Conservation (phyloP, 805 yeast genomes). For the Isabelozyma gotoi region DNA sequence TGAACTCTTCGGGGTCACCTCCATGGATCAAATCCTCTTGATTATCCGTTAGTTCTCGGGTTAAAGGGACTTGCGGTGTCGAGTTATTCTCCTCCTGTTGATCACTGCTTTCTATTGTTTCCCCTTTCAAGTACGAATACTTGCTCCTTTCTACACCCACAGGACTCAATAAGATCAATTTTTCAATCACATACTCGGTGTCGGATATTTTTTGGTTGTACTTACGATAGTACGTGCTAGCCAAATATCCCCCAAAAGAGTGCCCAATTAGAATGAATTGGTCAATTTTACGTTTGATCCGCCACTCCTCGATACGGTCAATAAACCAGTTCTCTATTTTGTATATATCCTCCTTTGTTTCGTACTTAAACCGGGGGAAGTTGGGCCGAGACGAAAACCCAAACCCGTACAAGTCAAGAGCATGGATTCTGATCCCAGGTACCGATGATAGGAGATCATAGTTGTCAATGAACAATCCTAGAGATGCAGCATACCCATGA, state of each 20-base stretch:
- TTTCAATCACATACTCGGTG: conserved; percentile 27
- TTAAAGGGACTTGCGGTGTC: conserved; percentile 8
- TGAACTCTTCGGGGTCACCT: conserved; percentile 8
- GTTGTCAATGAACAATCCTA: conserved; percentile 77
- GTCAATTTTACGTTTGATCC: conserved; percentile 32
- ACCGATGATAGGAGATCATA: conserved; percentile 48
- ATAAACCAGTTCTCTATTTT: conserved; percentile 44
- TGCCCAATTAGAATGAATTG: conserved; percentile 41
- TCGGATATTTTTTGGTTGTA: conserved; percentile 26
- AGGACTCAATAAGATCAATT: conserved; percentile 41
- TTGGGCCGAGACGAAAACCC: conserved; percentile 65
- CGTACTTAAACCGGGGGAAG: conserved; percentile 29
- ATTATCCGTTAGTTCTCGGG: conserved; percentile 17
- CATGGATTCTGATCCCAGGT: conserved; percentile 59
- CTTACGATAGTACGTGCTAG: conserved; percentile 42
- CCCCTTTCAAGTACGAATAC: conserved; percentile 24
- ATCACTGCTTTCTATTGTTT: conserved; percentile 20
- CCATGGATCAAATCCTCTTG: conserved; percentile 24
- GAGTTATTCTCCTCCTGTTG: conserved; percentile 17
- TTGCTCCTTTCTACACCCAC: conserved; percentile 42
- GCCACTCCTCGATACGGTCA: conserved; percentile 45
- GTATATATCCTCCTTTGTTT: conserved; percentile 34
- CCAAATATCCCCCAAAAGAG: conserved; percentile 46
- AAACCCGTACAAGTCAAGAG: conserved; percentile 70
- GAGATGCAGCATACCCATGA: conserved; percentile 94